Conservation (phyloP, 1,284 basidiomycete species). For the Amylostereum areolatum region DNA sequence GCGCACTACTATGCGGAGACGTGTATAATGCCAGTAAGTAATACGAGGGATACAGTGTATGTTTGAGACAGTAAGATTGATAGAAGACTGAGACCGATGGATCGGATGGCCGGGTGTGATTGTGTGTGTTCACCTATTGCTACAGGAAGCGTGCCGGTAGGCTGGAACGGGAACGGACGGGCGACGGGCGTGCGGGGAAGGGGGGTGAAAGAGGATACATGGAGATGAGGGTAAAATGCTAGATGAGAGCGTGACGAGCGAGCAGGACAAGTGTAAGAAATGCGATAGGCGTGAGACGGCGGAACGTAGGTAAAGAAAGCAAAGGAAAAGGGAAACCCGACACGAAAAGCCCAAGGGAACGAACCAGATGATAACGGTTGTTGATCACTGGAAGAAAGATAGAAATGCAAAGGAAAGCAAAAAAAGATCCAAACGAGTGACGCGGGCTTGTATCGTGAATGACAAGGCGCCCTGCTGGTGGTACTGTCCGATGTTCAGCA, state of each 20-base stretch:
- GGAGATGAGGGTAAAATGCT: background rate
- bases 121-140: background rate
- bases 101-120: no score
- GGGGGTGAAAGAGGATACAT: background rate
- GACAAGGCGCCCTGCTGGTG: constrained; percentile 30
- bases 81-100: no score
- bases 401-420: constrained; percentile 5
- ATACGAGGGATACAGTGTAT: constrained; percentile 13
- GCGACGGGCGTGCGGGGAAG: background rate
- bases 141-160: constrained; percentile 1
- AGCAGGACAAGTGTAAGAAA: background rate
- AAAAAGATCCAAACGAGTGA: constrained; percentile 11
- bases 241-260: no score
- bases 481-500: constrained; percentile 8
- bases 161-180: no score
- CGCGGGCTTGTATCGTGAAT: constrained; percentile 44
- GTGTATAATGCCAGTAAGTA: constrained; percentile 31
- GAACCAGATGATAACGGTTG: constrained; percentile 8
- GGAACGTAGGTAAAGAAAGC: background rate
- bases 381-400: constrained; percentile 9
- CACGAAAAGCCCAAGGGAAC: background rate
- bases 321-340: constrained; percentile 1
- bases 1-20: no score
- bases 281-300: background rate
- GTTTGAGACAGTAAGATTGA: background rate